Conservation (phyloP, 78 protist genomes). For the Monosiga brevicollis region DNA sequence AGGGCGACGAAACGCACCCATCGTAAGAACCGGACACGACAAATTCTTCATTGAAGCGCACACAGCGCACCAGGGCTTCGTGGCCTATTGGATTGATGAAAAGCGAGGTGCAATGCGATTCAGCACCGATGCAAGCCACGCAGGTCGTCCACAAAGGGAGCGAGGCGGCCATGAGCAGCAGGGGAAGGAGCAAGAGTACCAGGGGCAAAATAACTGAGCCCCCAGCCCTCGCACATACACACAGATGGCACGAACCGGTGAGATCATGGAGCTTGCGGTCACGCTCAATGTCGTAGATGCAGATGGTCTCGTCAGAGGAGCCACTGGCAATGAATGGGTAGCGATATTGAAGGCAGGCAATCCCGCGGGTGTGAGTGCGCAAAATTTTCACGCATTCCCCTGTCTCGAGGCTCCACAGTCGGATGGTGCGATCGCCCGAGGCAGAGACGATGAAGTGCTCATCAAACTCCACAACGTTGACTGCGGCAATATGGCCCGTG, state of each 20-base stretch:
- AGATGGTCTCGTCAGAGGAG: conserved; percentile 9
- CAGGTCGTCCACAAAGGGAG: too few species aligned
- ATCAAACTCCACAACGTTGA: conserved; percentile 24
- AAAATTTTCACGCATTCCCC: background rate
- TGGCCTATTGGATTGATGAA: too few species aligned
- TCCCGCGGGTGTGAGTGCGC: conserved; percentile 20
- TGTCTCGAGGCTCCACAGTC: conserved; percentile 8
- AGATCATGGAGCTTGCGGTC: conserved; percentile 1
- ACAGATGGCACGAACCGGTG: background rate
- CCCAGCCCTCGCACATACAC: too few species aligned
- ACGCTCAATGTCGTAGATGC: background rate
- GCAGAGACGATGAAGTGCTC: conserved; percentile 10
- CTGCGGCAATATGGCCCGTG: background rate
- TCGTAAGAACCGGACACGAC: conserved; percentile 23
- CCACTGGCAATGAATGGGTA: background rate
- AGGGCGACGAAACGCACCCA: background rate
- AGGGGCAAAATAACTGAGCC: too few species aligned
- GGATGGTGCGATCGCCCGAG: conserved; percentile 18
- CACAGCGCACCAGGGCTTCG: conserved; percentile 14
- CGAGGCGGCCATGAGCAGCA: too few species aligned
- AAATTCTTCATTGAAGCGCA: background rate
- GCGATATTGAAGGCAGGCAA: conserved; percentile 8
- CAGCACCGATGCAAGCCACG: too few species aligned
- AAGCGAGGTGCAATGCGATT: too few species aligned
- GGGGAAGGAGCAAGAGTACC: too few species aligned